phyloP scores from a whole-genome alignment of 371 early-diverging fungal genomes.

The Globomyces sp. region DNA sequence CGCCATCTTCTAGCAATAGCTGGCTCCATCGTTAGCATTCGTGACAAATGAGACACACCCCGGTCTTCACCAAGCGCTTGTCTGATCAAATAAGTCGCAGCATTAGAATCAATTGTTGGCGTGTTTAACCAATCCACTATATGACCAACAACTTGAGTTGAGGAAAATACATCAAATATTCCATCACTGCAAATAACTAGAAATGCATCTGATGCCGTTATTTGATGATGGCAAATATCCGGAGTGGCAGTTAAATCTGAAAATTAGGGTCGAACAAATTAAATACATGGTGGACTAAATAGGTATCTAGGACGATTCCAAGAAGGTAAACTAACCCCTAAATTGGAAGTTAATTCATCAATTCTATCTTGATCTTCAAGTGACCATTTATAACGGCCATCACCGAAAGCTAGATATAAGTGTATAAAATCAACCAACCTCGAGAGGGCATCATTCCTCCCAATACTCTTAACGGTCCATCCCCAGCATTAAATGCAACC shows the following conservation, averaged over 20 bases:
- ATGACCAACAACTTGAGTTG: conserved; percentile 9
- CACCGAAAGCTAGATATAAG: conserved; percentile 17
- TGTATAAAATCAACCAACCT: background rate
- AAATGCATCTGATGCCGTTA: conserved; percentile 1
- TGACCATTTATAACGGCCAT: conserved; percentile 22
- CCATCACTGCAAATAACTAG: conserved; percentile 23
- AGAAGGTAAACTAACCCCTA: background rate
- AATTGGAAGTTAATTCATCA: conserved; percentile 8
- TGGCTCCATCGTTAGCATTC: conserved; percentile 13
- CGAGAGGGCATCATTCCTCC: conserved; percentile 26
- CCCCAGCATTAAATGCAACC: background rate
- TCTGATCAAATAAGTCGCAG: conserved; percentile 84
- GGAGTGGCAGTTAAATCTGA: conserved; percentile 23
- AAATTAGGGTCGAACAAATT: background rate
- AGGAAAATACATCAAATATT: conserved; percentile 18
- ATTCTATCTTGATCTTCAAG: conserved; percentile 8
- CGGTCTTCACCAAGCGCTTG: conserved; percentile 61
- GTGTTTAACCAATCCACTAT: conserved; percentile 5
- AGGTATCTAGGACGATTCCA: background rate
- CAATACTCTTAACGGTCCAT: conserved; percentile 15
- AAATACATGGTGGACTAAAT: conserved; percentile 20
- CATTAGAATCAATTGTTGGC: conserved; percentile 60
- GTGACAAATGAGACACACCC: conserved; percentile 1
- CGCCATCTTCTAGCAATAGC: conserved; percentile 4
- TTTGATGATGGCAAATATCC: conserved; percentile 8